phyloP scores from a whole-genome alignment of 1,139 yeast genomes.

The Pichia kudriavzevii region DNA sequence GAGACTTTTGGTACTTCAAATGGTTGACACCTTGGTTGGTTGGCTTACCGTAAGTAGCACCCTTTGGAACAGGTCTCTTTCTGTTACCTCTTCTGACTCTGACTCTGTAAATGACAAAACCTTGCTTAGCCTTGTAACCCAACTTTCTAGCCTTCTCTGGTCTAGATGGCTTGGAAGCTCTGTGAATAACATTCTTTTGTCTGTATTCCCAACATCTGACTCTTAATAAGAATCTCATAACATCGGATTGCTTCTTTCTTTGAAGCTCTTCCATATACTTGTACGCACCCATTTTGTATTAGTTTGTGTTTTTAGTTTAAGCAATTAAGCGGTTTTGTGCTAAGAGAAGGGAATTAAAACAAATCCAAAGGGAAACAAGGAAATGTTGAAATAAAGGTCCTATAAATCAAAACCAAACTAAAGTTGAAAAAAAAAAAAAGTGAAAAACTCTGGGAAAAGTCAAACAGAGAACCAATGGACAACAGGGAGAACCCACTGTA shows the following conservation, averaged over 20 bases:
- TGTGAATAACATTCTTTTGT: slow-evolving; percentile 97
- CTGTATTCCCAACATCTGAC: slow-evolving; percentile 99
- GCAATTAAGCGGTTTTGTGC: too few relatives aligned
- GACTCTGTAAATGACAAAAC: slow-evolving; percentile 95
- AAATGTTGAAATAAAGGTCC: slow-evolving; percentile 9
- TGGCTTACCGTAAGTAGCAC: slow-evolving; percentile 99
- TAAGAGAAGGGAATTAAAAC: too few relatives aligned
- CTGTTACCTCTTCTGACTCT: slow-evolving; percentile 99
- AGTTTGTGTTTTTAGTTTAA: not conserved
- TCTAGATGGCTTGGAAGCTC: slow-evolving; percentile 98
- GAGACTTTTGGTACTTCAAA: slow-evolving; percentile 98
- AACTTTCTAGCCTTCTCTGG: slow-evolving; percentile 99
- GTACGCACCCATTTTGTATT: slow-evolving; percentile 97
- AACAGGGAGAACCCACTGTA: too few relatives aligned
- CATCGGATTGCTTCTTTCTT: slow-evolving; percentile 99
- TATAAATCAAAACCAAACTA: too few relatives aligned
- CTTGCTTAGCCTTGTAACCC: slow-evolving; percentile 99
- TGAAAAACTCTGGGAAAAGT: too few relatives aligned
- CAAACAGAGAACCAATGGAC: too few relatives aligned
- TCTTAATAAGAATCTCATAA: slow-evolving; percentile 95
- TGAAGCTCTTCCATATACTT: slow-evolving; percentile 98
- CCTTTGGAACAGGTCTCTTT: slow-evolving; percentile 99
- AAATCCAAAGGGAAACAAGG: too few relatives aligned
- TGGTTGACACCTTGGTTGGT: slow-evolving; percentile 99
- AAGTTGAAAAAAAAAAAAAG: too few relatives aligned